Percentiles rank a stretch among this genome's conserved stretches.
These are phyloP conservation scores for Nicotiana rustica DNA, from an alignment of 305 asterid species.

Conservation along the genomic window DNA sequence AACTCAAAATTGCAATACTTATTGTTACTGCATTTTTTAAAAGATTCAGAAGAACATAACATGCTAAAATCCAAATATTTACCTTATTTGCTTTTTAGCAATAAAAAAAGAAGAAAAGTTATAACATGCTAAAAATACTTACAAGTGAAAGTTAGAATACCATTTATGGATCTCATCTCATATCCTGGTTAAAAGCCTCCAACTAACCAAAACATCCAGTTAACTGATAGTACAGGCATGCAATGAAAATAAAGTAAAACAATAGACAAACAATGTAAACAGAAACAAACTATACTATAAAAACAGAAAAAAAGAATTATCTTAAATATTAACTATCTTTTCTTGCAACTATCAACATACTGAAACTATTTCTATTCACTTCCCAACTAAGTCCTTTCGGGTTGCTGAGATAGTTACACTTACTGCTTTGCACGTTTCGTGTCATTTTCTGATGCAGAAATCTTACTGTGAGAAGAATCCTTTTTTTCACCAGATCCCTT, in stretches of 20 bases:
- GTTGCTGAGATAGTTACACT: slow-evolving; percentile 44
- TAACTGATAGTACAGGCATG: not conserved
- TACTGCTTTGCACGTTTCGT: slow-evolving; percentile 93
- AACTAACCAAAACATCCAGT: not conserved
- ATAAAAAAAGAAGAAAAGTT: too few species aligned
- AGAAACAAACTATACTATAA: not conserved
- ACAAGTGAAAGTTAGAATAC: not conserved
- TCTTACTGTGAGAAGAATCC: slow-evolving; percentile 59
- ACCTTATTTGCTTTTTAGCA: too few species aligned
- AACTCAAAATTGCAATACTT: not conserved
- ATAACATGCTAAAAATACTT: not conserved
- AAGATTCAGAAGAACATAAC: not conserved
- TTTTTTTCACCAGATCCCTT: slow-evolving; percentile 62
- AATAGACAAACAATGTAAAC: not conserved
- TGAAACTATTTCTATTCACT: not conserved
- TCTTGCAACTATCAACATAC: not conserved
- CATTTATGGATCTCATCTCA: not conserved
- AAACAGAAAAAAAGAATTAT: not conserved
- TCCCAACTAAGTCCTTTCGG: not conserved
- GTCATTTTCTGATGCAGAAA: slow-evolving; percentile 72
- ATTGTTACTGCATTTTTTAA: not conserved
- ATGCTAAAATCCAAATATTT: not conserved
- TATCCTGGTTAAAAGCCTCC: not conserved
- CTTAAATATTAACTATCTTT: not conserved
- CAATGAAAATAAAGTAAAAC: not conserved